Conservation (phyloP, 2,329 filamentous ascomycete genomes). For the Dryadomyces quercus-mongolicae region DNA sequence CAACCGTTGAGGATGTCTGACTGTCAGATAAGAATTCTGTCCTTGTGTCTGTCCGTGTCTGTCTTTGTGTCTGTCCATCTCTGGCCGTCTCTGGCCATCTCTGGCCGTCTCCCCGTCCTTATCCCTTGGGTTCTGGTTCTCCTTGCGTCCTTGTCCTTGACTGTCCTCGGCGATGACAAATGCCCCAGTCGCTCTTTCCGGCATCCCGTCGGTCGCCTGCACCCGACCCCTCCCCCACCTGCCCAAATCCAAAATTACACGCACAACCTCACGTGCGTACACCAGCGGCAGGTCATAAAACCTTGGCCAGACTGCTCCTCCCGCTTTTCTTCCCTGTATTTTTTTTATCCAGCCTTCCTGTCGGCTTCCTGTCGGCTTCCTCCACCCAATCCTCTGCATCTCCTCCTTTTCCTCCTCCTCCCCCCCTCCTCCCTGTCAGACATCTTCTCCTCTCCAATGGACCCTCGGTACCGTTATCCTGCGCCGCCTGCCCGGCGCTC, state of each 20-base stretch:
- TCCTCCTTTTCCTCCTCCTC: background rate
- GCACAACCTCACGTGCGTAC: slow-evolving; percentile 4
- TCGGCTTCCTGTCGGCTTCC: background rate
- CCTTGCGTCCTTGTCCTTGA: too few relatives aligned
- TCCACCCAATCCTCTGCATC: background rate
- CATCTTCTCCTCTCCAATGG: slow-evolving; percentile 6
- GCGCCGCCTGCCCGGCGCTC: slow-evolving; percentile 25
- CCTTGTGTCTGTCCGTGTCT: too few relatives aligned
- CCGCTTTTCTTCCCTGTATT: background rate
- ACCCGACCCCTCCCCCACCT: slow-evolving; percentile 11
- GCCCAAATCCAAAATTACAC: slow-evolving; percentile 3
- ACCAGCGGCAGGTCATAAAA: background rate
- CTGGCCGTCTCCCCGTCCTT: too few relatives aligned
- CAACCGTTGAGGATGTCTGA: background rate
- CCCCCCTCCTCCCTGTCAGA: background rate
- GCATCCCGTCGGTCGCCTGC: background rate
- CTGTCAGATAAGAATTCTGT: too few relatives aligned
- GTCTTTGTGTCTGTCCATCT: too few relatives aligned
- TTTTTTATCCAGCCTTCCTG: background rate
- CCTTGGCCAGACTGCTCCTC: background rate
- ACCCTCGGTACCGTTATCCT: slow-evolving; percentile 12
- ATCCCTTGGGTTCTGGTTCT: background rate
- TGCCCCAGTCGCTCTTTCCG: background rate
- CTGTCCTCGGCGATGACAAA: background rate
- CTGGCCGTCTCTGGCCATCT: too few relatives aligned